Evolutionary conservation across 768 basidiomycete species (phyloP), one percentile per base, ranked within the genome.

Genomic region (Rhodocollybia butyracea): DNA sequence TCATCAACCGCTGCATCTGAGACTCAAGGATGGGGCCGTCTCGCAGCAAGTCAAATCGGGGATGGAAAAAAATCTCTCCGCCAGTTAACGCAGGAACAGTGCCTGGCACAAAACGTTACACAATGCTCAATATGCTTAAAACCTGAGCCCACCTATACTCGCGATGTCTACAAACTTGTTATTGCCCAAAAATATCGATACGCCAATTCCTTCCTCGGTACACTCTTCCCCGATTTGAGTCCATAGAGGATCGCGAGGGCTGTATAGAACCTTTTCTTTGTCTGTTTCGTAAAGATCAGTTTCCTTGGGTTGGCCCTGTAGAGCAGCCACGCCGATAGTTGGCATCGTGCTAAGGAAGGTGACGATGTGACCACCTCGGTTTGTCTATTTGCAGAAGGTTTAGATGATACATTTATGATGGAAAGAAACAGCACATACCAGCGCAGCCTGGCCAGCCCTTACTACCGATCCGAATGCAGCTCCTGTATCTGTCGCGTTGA

Each of bases 11-110:
- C 53, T 76, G 76, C 21, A 98, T 64, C 62, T 98, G 91, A n/a
- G 86, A 87, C n/a, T 78, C 71, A 12, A 99, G 63, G 5, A 83
- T 73, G 7, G 73, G 63, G 7, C 77, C 77, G 66, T 97, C 94
- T 46, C 88, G 80, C 6, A 70, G 67, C 3, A 82, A 78, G 51
- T 87, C 80, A 67, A 93, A 99, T n/a, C 91, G 81, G 8, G 96
- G 97, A 64, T 95, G 89, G 74, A 88, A 96, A 71, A 89, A 95
- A 1, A 96, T 63, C 55, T 94, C 92, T 19, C 97, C 97, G 13
- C 97, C 97, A 6, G 92, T 93, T 11, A 84, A 66, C 0, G 84
- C 84, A 0, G 88, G 66, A 5, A 94, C 77, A 3, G 77, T 70
- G 40, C 88, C 89, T 86, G 57, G 12, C 26, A 47, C 5, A 19